Base-by-base conservation (phyloP, 768 basidiomycete species). In the Pulveroboletus sp. region DNA sequence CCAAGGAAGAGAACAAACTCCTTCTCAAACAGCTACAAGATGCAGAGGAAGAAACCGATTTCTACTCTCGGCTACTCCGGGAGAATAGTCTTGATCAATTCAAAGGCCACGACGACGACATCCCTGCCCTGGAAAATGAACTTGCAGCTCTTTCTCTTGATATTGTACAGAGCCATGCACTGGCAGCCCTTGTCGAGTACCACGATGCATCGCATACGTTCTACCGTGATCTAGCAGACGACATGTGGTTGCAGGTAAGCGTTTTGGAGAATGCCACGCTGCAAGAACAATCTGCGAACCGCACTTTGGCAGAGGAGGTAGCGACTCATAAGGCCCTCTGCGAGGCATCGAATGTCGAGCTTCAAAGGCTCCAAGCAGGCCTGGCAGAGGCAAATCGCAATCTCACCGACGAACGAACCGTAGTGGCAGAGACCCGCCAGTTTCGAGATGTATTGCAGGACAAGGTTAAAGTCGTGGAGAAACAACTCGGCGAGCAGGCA, bases 1-100 rank as follows among this genome's bases (percentile, higher is more conserved):
- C 70, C 23, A 76, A 76, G 39, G 79, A 82, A 13, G 73, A 80
- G 43, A 85, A 78, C 52, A 51, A 51, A 11, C 57, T 78, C 7
- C 69, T 87, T 23, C 21, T 35, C 4, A 48, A 52, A 19, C 62
- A 59, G 19, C 45, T 65, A 20, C 46, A 45, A 17, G 57, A 57
- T 11, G 36, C 27, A 3, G 56, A 57, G 37, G 48, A 57, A 32
- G 68, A 63, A 35, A 43, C 20, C 9, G 11, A 40, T 5, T 52
- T 56, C 35, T 58, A 57, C 36, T 50, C 49, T 20, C 48, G 47
- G 27, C 39, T 55, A 1, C 20, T 58, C 13, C 47, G 43, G 4
- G 53, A 57, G 24, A 52, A 47, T 20, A 39, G 25, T 19, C 39
- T 40, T 13, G 42, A 46, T 25, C 45, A 33, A 25, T 39, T 25